Evolutionary conservation across 2,329 filamentous ascomycete species (phyloP).

Genomic region (Mycosphaerella sp.): DNA sequence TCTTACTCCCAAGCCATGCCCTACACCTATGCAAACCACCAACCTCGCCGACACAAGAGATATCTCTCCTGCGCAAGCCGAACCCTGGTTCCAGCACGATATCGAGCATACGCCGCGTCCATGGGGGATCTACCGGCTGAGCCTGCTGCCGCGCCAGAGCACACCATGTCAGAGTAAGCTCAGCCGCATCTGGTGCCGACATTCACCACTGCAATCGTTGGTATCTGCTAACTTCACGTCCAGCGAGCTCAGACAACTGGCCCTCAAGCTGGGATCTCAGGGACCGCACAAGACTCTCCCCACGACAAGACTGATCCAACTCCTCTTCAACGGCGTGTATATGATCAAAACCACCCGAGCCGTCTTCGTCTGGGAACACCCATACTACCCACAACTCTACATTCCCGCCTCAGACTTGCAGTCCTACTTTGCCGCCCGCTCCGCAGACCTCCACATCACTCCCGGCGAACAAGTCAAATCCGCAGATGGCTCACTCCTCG

Average conservation of each 20-base stretch:
- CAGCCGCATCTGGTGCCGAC: too few species aligned
- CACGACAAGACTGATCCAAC: constrained; percentile 31
- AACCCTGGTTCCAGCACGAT: constrained; percentile 3
- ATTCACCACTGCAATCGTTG: too few species aligned
- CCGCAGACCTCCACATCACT: constrained; percentile 14
- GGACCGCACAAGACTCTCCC: constrained; percentile 35
- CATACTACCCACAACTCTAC: constrained; percentile 41
- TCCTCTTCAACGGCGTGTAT: constrained; percentile 32
- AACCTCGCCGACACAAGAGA: constrained; percentile 4
- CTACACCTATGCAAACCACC: neutral
- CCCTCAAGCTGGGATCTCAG: constrained; percentile 37
- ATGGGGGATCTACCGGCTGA: neutral
- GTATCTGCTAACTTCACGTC: too few species aligned
- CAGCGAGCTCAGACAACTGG: constrained; percentile 37
- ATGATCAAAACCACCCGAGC: constrained; percentile 34
- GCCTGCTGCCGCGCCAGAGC: neutral
- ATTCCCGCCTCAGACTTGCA: constrained; percentile 23
- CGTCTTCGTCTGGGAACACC: constrained; percentile 40
- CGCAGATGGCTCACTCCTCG: constrained; percentile 20
- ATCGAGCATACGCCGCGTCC: neutral
- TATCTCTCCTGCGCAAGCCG: constrained; percentile 4
- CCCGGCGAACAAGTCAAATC: constrained; percentile 21
- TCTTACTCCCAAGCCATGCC: constrained; percentile 1
- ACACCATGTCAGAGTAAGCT: neutral
- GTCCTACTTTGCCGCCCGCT: constrained; percentile 6